Evolutionary conservation across 2,329 filamentous ascomycete species (phyloP).

Genomic region (Fusarium gaditjirri): DNA sequence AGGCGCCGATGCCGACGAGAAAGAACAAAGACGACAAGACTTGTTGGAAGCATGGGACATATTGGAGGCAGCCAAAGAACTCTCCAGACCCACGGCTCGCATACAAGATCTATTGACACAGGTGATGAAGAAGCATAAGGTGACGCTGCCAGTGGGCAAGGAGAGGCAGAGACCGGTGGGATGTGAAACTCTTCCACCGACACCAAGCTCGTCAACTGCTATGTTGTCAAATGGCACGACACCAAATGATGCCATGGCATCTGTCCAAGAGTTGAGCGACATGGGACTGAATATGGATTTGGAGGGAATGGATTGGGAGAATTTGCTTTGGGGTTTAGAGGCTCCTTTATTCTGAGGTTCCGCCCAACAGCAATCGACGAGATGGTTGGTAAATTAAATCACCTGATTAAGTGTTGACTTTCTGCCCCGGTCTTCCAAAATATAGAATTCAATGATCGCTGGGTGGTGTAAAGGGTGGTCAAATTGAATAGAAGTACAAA

Average conservation of each 20-base stretch:
- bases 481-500: not conserved
- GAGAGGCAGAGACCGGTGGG: not conserved
- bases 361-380: not conserved
- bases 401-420: not conserved
- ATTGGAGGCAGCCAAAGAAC: conserved; percentile 45
- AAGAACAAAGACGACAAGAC: conserved; percentile 40
- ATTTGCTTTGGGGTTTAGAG: conserved; percentile 49
- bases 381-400: not conserved
- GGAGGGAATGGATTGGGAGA: conserved; percentile 51
- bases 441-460: no score
- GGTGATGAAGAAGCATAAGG: conserved; percentile 48
- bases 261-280: conserved; percentile 43
- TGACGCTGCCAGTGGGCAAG: conserved; percentile 26
- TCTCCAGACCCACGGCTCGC: conserved; percentile 46
- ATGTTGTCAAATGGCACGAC: conserved; percentile 21
- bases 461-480: not conserved
- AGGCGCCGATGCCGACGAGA: conserved; percentile 37
- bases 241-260: conserved; percentile 19
- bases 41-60: conserved; percentile 49
- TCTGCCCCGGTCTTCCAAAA: not conserved
- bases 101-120: conserved; percentile 47
- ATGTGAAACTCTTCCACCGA: conserved; percentile 41
- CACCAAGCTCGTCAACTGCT: conserved; percentile 42
- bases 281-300: conserved; percentile 47
- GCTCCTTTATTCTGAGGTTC: conserved; percentile 45